Evolutionary conservation across 2,329 filamentous ascomycete species (phyloP).

Genomic region (Trichophaea hybrida): DNA sequence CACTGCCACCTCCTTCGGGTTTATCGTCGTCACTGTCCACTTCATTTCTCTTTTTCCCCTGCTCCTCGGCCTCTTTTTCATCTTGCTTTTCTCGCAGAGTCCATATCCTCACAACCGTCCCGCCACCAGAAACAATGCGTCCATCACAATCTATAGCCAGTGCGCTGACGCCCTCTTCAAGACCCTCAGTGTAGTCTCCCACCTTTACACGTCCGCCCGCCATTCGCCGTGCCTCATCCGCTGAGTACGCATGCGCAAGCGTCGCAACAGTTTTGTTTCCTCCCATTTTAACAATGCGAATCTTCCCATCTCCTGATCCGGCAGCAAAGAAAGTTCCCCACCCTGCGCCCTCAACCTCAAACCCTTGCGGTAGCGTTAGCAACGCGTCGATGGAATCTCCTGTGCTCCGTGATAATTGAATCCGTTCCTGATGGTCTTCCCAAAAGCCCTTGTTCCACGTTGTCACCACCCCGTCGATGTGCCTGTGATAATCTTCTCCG

Average conservation of each 20-base stretch:
- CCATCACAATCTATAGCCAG: conserved; percentile 74
- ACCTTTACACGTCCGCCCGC: conserved; percentile 4
- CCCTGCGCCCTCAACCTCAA: conserved; percentile 9
- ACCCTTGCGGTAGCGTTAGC: conserved; percentile 17
- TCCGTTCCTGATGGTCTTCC: conserved; percentile 62
- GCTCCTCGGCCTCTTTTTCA: conserved; percentile 38
- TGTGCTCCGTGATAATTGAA: conserved; percentile 23
- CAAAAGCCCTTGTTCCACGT: conserved; percentile 89
- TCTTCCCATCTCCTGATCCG: conserved; percentile 34
- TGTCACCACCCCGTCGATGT: conserved; percentile 50
- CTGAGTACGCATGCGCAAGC: conserved; percentile 19
- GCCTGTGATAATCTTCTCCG: conserved; percentile 40
- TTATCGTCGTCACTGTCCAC: conserved; percentile 35
- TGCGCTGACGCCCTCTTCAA: conserved; percentile 63
- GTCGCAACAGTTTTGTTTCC: conserved; percentile 24
- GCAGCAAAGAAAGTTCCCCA: conserved; percentile 20
- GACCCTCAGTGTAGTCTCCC: conserved; percentile 13
- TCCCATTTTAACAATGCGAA: conserved; percentile 42
- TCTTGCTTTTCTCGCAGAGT: conserved; percentile 45
- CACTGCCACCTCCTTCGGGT: conserved; percentile 35
- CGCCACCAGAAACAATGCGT: conserved; percentile 79
- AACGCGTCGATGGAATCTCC: conserved; percentile 25
- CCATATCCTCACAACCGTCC: conserved; percentile 80
- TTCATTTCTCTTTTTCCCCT: conserved; percentile 33
- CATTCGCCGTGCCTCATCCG: conserved; percentile 9